Base-by-base conservation (phyloP, 2,329 filamentous ascomycete species). In the Penicillium aurantiogriseum region DNA sequence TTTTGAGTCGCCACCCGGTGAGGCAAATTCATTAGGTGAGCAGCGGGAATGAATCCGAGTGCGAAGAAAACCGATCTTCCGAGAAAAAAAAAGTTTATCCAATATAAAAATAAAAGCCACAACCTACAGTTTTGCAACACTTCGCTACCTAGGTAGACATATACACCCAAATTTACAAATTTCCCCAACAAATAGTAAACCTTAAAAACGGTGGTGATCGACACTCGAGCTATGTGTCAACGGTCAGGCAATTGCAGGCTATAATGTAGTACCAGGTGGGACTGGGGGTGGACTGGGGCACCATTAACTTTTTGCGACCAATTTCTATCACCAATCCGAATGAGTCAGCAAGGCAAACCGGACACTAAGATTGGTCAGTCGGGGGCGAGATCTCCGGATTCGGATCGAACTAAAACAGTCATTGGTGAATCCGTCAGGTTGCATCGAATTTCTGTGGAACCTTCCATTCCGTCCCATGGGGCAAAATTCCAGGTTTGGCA, bases 251-350 rank as follows among this genome's bases (percentile, higher is more conserved):
- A 47, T 38, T 38, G 33, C 46, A 2, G 25, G 44, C 23, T 45
- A 13, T 23, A 8, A 17, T 17, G 19, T n/a, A 6, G 19, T 23
- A 48, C 9, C 31, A 6, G 31, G 31, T 33, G 25, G 46, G 23
- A 13, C 33, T 25, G 2, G 17, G 46, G 33, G 21, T 25, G 21
- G 15, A 43, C 17, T 27, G 46, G 47, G 35, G 23, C 47, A 2
- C 1, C 21, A 38, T 31, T 40, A 40, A 6, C 17, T 49, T 48
- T 49, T 49, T 9, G 3, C 21, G 13, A n/a, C 3, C 33, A 40
- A 17, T 57, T 57, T 56, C 23, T 6, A 53, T 57, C 27, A 57
- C 54, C 49, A 57, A 53, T 53, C 15, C 1, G 19, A 57, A 53
- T 57, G 54, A 57, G 49, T 57, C 54, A 57, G 54, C 54, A 39